A percentile compares a stretch with the other conserved stretches of the same genome.
phyloP scores from a whole-genome alignment of 129 eudicot species.

The Centaurea solstitialis region DNA sequence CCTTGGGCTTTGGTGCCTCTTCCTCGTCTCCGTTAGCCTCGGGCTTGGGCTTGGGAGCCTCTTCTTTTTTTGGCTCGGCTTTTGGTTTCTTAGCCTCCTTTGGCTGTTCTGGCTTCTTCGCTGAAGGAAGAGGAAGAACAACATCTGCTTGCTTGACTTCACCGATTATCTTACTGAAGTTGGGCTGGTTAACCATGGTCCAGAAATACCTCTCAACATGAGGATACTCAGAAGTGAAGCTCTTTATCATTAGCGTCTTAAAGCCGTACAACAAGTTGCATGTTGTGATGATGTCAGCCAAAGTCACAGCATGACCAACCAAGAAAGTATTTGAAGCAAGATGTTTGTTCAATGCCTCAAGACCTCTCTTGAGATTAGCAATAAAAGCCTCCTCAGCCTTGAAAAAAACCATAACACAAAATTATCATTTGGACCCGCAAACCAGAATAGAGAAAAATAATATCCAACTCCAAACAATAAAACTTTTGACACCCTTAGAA shows the following conservation, averaged over 20 bases:
- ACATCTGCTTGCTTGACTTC: slow-evolving; percentile 58
- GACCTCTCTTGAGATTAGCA: slow-evolving; percentile 59
- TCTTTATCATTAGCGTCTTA: slow-evolving; percentile 49
- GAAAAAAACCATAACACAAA: neutral
- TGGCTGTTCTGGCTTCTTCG: slow-evolving; percentile 69
- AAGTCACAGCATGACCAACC: slow-evolving; percentile 61
- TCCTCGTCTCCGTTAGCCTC: slow-evolving; percentile 62
- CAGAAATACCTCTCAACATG: slow-evolving; percentile 98
- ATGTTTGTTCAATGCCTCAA: slow-evolving; percentile 65
- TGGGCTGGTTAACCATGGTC: slow-evolving; percentile 95
- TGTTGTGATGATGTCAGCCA: slow-evolving; percentile 66
- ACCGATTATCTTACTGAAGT: slow-evolving; percentile 64
- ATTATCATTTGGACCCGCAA: neutral
- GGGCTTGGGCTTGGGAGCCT: slow-evolving; percentile 51
- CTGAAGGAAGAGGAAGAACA: slow-evolving; percentile 53
- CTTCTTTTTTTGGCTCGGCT: slow-evolving; percentile 61
- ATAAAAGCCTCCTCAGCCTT: slow-evolving; percentile 87
- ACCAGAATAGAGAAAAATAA: neutral
- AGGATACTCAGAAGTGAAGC: slow-evolving; percentile 81
- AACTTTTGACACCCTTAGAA: neutral
- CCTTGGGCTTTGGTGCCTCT: slow-evolving; percentile 97
- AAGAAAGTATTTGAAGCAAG: slow-evolving; percentile 60
- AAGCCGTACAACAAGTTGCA: slow-evolving; percentile 59
- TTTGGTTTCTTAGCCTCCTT: slow-evolving; percentile 64
- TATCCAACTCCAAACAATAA: neutral